Evolutionary conservation across 805 yeast species (phyloP), one percentile per base, ranked within the genome.

Genomic region (Barnettozyma salicaria): DNA sequence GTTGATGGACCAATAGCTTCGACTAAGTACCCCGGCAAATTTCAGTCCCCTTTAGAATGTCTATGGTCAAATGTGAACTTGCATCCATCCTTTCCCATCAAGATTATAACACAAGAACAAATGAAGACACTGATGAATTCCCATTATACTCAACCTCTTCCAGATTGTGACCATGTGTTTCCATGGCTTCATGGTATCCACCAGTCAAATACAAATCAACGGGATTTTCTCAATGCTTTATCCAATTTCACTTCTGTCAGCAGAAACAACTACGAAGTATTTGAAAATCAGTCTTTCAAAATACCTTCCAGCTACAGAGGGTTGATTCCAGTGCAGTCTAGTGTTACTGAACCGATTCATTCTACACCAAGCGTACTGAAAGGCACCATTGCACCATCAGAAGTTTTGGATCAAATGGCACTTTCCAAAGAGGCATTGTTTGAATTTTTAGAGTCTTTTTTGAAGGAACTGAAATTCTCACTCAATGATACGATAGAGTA

Each of bases 161-260:
- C 96, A 0, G 73, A 72, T 4, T 80, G 89, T 14, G 71, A 67
- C 18, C 52, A 53, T 9, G 74, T 89, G 70, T 89, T 88, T 50
- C 97, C 97, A 1, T 88, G 96, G 96, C 65, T 86, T 19, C 96
- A 89, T 56, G 92, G 95, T 19, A 45, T 58, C 38, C 48, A 47
- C 37, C 47, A 51, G 26, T 48, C 64, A 14, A 49, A 47, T 19
- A 50, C 32, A 24, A 39, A 46, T 27, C 58, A 53, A 37, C 38
- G 45, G 27, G 53, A 49, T 2, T 50, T 49, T 38, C 40, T 47
- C 14, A 40, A 45, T 19, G 35, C 52, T 5, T 29, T 51, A 19
- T 48, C 42, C 39, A 42, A 47, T 35, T 45, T 40, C 37, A 51
- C 58, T 8, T 16, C 48, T 1, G 45, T 52, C 2, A 42, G 41